These are phyloP conservation scores for Dimargaris verticillata DNA, from an alignment of 192 early-diverging fungal genomes.

Conservation along the genomic window DNA sequence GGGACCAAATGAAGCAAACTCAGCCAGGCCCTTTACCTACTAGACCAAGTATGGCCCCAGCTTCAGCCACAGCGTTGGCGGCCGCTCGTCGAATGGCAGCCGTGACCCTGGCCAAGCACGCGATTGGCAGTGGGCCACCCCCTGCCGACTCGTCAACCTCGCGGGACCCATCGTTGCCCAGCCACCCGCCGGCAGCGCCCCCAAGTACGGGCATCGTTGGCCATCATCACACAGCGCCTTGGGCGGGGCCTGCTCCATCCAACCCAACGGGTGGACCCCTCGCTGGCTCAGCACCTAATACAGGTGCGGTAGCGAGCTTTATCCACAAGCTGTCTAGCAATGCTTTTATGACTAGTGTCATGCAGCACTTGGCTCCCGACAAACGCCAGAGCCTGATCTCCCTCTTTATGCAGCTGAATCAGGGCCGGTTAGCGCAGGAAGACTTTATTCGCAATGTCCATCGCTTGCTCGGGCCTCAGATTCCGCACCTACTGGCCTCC, in stretches of 20 bases:
- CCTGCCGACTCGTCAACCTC: no score
- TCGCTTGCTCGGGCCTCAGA: not conserved
- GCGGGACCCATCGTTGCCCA: not conserved
- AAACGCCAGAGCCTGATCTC: not conserved
- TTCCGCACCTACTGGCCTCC: not conserved
- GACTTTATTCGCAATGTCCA: conserved; percentile 3
- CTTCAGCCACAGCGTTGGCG: not conserved
- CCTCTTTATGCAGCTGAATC: conserved; percentile 8
- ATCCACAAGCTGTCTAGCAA: conserved; percentile 3
- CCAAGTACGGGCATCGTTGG: not conserved
- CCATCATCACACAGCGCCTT: not conserved
- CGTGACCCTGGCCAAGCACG: not conserved
- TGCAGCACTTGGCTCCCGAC: conserved; percentile 9
- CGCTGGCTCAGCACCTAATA: not conserved
- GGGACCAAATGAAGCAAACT: not conserved
- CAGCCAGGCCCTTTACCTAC: not conserved
- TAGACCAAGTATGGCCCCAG: not conserved
- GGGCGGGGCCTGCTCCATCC: not conserved
- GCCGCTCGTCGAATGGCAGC: not conserved
- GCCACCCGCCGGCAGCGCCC: not conserved
- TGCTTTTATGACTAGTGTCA: conserved; percentile 6
- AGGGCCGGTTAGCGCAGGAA: not conserved
- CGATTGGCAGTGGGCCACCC: no score
- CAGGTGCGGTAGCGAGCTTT: not conserved
- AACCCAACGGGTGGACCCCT: not conserved